Evolutionary conservation across 257 asterid species (phyloP), one percentile per base, ranked within the genome.

Genomic region (Eustoma russellianum): DNA sequence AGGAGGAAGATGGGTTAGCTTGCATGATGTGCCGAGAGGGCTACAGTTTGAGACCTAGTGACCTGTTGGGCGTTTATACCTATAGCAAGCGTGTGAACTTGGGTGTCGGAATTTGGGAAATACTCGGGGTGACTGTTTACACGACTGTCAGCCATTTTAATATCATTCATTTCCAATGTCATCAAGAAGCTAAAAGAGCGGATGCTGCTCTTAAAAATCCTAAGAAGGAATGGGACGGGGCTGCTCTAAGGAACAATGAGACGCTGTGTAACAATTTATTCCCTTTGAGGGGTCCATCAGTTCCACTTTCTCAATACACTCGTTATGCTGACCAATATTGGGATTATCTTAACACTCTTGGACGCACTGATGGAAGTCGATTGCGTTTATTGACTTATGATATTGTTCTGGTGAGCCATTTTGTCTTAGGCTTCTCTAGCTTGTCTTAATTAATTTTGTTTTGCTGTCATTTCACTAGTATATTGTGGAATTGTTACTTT

Each of bases 11-110:
- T 46, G 97, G 95, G 40, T 61, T 88, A 60, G 94, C 99, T 64
- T 92, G 99, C 88, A 88, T 92, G 95, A 97, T 92, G 54, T 92
- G 99, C 63, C 81, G 99, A 40, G 99, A 92, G 70, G 99, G 99
- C 50, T 92, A 88, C 79, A 75, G 66, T 46, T 66, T 92, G 73
- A 80, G 97, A 67, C 93, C 99, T 57, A 77, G 81, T 49, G 99
- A 92, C 67, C 59, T 83, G 63, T 66, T 92, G 73, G 99, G 99
- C 33, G 83, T 73, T 54, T 88, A 92, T 77, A 76, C 97, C 33
- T 92, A 85, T 65, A 88, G 97, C 69, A 92, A 92, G 72, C 93
- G 99, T 64, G 99, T 92, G 65, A 88, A 81, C 68, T 75, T 92
- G 66, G 99, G 97, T 30, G 81, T 68, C 50, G 96, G 95, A 66